Evolutionary conservation across 768 basidiomycete species (phyloP), one percentile per base, ranked within the genome.

Genomic region (Pilatotrama ljubarskyi): DNA sequence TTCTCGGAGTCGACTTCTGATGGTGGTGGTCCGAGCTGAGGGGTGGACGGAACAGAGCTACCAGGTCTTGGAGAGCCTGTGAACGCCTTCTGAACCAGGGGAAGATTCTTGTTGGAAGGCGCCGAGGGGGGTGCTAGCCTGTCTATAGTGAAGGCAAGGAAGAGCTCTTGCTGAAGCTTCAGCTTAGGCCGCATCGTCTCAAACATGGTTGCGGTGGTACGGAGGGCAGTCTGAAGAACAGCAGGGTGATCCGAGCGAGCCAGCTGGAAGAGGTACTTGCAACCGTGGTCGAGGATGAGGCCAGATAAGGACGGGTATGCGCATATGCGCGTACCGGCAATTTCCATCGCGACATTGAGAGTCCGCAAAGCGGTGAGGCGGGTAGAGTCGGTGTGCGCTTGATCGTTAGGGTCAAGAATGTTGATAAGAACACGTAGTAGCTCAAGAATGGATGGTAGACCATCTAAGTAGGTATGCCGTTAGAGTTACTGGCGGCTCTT

Each of bases 231-330:
- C 44, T 93, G 87, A 10, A 98, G 81, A 50, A 99, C 83, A 47
- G 82, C 80, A 9, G 84, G 81, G 59, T 92, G 91, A 63, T 97
- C 95, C 1, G 94, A 95, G 36, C 95, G 85, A 20, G 94, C 95
- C 36, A 99, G 85, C 75, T 97, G 95, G 80, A 99, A 98, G 32
- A 99, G 84, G 70, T 90, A 95, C 76, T 96, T 95, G 81, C 96
- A 98, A 0, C 92, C 95, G 48, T 89, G 81, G 70, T 99, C 96
- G 14, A 91, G 75, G 35, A 98, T 78, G 55, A 98, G 85, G 25
- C 81, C 78, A 50, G 85, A 77, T 35, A 98, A 77, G 7, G 91
- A 92, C 7, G 90, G 85, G 72, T 90, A 98, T 25, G 82, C 77
- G 24, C 87, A 84, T 55, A 99, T 84, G 41, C 80, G 82, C 7